Conservation (phyloP, 371 early-diverging fungal genomes). For the Entomophthora muscae region DNA sequence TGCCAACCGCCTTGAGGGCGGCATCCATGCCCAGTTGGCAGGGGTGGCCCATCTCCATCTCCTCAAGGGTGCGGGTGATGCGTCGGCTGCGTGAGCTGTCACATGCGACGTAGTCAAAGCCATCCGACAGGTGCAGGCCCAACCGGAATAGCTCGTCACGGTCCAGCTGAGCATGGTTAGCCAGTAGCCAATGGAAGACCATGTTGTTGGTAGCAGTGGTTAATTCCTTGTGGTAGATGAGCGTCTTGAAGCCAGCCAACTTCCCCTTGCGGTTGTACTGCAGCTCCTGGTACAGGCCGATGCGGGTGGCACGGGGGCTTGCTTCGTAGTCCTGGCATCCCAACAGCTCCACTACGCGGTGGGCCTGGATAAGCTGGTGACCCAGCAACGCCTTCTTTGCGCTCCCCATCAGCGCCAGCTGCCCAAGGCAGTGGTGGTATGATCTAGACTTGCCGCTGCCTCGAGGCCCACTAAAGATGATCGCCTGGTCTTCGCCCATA, state of each 20-base stretch:
- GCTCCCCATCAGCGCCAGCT: background rate
- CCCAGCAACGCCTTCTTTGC: too few species aligned
- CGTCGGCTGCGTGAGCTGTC: slow-evolving; percentile 20
- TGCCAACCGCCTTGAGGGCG: slow-evolving; percentile 53
- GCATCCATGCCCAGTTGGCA: too few species aligned
- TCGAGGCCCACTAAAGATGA: slow-evolving; percentile 13
- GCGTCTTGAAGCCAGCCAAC: slow-evolving; percentile 66
- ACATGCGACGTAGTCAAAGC: slow-evolving; percentile 14
- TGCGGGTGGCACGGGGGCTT: slow-evolving; percentile 56
- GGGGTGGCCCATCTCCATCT: slow-evolving; percentile 32
- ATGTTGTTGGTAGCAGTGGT: slow-evolving; percentile 22
- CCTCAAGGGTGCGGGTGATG: slow-evolving; percentile 21
- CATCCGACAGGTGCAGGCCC: slow-evolving; percentile 9
- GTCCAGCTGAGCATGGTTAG: slow-evolving; percentile 25
- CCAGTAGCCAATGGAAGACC: slow-evolving; percentile 67
- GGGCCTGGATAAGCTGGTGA: slow-evolving; percentile 11
- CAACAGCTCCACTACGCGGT: slow-evolving; percentile 50
- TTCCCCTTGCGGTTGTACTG: slow-evolving; percentile 73
- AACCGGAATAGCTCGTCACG: slow-evolving; percentile 11
- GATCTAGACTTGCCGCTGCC: background rate
- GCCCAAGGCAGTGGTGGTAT: background rate
- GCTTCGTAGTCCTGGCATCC: too few species aligned
- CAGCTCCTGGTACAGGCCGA: slow-evolving; percentile 60
- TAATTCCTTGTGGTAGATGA: slow-evolving; percentile 15
- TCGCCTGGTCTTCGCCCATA: slow-evolving; percentile 67